Conservation (phyloP, 306 rosid species). For the Herpetospermum pedunculosum region DNA sequence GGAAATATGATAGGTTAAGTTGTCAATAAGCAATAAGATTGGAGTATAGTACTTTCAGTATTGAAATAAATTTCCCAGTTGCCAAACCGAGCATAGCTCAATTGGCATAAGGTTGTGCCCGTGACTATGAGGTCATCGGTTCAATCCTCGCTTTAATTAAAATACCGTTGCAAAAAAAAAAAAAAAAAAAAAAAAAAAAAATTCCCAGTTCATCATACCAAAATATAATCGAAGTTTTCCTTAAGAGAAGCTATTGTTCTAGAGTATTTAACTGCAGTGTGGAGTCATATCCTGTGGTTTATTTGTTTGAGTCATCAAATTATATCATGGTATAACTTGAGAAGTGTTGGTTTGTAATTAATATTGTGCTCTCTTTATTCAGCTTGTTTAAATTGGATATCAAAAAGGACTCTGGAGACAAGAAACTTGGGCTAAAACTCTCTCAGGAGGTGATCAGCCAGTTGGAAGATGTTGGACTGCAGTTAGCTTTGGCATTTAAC, state of each 20-base stretch:
- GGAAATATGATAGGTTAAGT: background rate
- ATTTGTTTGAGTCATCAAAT: background rate
- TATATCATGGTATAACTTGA: background rate
- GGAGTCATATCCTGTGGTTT: background rate
- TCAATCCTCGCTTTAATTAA: no score
- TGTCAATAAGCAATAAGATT: background rate
- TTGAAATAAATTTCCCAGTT: background rate
- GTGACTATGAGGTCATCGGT: no score
- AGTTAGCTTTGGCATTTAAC: constrained; percentile 66
- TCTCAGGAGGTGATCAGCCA: constrained; percentile 37
- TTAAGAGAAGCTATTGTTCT: background rate
- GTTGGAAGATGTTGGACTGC: constrained; percentile 62
- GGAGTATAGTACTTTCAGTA: background rate
- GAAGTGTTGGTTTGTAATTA: background rate
- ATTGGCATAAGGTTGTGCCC: no score
- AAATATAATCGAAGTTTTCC: background rate
- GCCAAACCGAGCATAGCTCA: no score
- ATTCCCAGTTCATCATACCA: background rate
- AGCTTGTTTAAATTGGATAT: constrained; percentile 66
- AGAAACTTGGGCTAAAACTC: constrained; percentile 30
- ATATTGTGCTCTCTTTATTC: constrained; percentile 6
- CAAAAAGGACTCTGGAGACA: constrained; percentile 23
- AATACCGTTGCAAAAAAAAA: no score
- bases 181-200: no score
- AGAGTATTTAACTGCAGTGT: background rate